Conservation (phyloP, 2,329 filamentous ascomycete species). For the Didymella arachidicola region DNA sequence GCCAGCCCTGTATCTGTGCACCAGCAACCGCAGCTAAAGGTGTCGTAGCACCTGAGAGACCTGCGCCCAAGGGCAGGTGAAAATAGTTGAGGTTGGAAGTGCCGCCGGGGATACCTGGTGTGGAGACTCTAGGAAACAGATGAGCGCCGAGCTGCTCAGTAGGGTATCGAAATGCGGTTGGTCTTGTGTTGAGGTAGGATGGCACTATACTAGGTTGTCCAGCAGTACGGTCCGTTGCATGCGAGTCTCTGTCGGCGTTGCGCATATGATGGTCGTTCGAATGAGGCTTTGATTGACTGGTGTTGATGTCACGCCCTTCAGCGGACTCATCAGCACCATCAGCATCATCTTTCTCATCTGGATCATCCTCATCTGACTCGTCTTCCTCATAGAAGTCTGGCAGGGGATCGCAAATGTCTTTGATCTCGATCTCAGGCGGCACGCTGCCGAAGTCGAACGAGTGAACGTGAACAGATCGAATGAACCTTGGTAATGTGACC, state of each 20-base stretch:
- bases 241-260: conserved; percentile 31
- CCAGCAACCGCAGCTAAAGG: conserved; percentile 81
- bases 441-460: conserved; percentile 90
- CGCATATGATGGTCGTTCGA: conserved; percentile 41
- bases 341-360: conserved; percentile 61
- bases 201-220: conserved; percentile 34
- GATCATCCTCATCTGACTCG: conserved; percentile 73
- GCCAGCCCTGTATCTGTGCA: conserved; percentile 67
- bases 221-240: conserved; percentile 27
- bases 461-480: conserved; percentile 93
- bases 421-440: conserved; percentile 85
- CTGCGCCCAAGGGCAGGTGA: conserved; percentile 75
- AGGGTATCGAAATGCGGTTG: conserved; percentile 42
- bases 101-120: conserved; percentile 71
- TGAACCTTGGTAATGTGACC: conserved; percentile 89
- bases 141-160: conserved; percentile 43
- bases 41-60: conserved; percentile 77
- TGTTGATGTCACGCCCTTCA: conserved; percentile 34
- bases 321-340: conserved; percentile 43
- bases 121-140: conserved; percentile 53
- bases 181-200: conserved; percentile 37
- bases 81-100: conserved; percentile 84
- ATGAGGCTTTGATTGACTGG: conserved; percentile 43
- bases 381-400: conserved; percentile 95
- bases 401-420: conserved; percentile 94